Conservation (phyloP, 495 filamentous ascomycete species). For the Xylaria curta region DNA sequence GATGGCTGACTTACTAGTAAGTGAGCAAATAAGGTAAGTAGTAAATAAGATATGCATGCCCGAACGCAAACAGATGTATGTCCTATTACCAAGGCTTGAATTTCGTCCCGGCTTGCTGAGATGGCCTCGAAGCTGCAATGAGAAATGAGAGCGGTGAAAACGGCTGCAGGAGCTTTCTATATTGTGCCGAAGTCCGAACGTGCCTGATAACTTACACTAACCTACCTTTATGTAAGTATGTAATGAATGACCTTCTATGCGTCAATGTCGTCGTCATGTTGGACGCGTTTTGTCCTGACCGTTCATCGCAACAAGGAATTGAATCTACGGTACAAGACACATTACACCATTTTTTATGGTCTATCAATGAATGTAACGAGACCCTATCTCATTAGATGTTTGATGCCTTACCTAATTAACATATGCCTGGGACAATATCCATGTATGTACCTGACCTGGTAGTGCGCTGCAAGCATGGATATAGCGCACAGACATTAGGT, state of each 20-base stretch:
- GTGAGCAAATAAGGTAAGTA: neutral
- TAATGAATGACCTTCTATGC: neutral
- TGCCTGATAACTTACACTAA: neutral
- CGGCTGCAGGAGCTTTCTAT: neutral
- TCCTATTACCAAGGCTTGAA: neutral
- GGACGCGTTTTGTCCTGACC: neutral
- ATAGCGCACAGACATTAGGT: neutral
- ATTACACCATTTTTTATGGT: neutral
- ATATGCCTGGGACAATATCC: neutral
- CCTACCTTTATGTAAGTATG: no score
- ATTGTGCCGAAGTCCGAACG: conserved; percentile 6
- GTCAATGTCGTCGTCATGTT: neutral
- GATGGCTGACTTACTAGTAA: neutral
- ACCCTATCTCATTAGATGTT: neutral
- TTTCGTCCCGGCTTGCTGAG: neutral
- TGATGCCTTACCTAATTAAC: conserved; percentile 11
- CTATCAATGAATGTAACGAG: neutral
- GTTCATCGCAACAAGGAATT: neutral
- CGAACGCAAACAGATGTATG: neutral
- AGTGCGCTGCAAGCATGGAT: neutral
- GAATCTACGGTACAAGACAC: neutral
- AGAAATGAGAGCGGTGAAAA: conserved; percentile 4
- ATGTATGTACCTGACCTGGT: no score
- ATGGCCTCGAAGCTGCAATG: neutral
- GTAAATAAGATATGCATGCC: neutral